These are phyloP conservation scores for Strigomonas culicis DNA, from an alignment of 208 protist species.

Conservation along the genomic window DNA sequence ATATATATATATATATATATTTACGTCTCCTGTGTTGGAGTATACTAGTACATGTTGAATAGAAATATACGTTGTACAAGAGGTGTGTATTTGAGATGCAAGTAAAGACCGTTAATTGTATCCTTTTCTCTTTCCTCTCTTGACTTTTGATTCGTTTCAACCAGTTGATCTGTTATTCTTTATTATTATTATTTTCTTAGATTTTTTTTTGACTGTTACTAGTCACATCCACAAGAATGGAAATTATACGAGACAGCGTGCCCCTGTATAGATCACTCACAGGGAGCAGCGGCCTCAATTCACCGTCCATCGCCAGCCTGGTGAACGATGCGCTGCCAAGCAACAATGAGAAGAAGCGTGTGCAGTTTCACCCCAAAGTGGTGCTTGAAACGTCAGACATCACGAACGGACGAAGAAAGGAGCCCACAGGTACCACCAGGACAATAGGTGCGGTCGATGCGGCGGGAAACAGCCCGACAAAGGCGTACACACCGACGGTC, in stretches of 20 bases:
- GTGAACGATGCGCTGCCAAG: background rate
- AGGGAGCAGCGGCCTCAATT: background rate
- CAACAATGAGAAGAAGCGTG: background rate
- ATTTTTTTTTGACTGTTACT: background rate
- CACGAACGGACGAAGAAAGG: background rate
- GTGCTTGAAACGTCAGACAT: background rate
- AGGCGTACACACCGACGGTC: background rate
- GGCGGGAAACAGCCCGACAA: background rate
- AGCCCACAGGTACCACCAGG: background rate
- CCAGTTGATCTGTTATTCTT: background rate
- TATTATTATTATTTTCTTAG: background rate
- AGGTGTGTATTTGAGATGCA: background rate
- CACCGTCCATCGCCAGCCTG: background rate
- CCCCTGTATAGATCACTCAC: background rate
- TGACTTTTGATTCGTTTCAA: background rate
- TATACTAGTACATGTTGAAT: too few species aligned
- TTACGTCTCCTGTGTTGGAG: too few species aligned
- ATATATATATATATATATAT: conserved; percentile 6
- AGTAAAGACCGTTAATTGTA: background rate
- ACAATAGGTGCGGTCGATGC: background rate
- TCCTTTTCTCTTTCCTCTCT: background rate
- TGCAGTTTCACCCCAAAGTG: background rate
- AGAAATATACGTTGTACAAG: background rate
- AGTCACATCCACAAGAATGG: background rate
- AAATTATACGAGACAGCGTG: background rate